A percentile compares a stretch with the other conserved stretches of the same genome.
phyloP scores from a whole-genome alignment of 1,139 yeast species.

The Yamadazyma dendronema region DNA sequence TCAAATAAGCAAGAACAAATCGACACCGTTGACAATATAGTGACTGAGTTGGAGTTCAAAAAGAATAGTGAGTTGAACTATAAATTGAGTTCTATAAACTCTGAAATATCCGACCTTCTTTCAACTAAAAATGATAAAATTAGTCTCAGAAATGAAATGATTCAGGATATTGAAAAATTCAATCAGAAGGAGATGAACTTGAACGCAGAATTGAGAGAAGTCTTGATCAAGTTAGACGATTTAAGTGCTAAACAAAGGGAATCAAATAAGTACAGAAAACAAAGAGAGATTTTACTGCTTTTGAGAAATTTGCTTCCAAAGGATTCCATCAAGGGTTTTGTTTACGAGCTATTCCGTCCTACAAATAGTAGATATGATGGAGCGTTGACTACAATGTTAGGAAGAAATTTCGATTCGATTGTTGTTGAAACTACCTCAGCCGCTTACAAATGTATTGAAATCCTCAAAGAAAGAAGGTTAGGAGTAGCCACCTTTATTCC shows the following conservation, averaged over 20 bases:
- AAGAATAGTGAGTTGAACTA: slow-evolving; percentile 33
- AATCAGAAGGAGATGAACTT: slow-evolving; percentile 51
- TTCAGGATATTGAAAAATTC: slow-evolving; percentile 45
- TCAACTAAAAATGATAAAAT: slow-evolving; percentile 40
- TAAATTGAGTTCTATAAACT: slow-evolving; percentile 31
- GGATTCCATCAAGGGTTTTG: slow-evolving; percentile 72
- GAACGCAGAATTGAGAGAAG: slow-evolving; percentile 64
- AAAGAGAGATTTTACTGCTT: slow-evolving; percentile 69
- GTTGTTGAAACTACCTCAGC: slow-evolving; percentile 74
- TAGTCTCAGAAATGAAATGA: slow-evolving; percentile 38
- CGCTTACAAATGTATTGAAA: slow-evolving; percentile 81
- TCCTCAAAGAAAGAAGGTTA: slow-evolving; percentile 79
- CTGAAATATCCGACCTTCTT: slow-evolving; percentile 33
- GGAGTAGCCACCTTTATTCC: slow-evolving; percentile 91
- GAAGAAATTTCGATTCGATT: slow-evolving; percentile 76
- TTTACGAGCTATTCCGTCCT: slow-evolving; percentile 80
- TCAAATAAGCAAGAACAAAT: slow-evolving; percentile 44
- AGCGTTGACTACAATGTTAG: slow-evolving; percentile 80
- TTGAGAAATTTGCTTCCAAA: slow-evolving; percentile 68
- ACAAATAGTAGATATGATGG: slow-evolving; percentile 68
- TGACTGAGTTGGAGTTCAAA: slow-evolving; percentile 31
- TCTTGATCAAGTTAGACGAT: slow-evolving; percentile 64
- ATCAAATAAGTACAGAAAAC: slow-evolving; percentile 61
- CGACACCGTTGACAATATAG: slow-evolving; percentile 37
- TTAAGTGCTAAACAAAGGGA: slow-evolving; percentile 76